Evolutionary conservation across 2,329 filamentous ascomycete genomes (phyloP).

Genomic region (Monilinia laxa): DNA sequence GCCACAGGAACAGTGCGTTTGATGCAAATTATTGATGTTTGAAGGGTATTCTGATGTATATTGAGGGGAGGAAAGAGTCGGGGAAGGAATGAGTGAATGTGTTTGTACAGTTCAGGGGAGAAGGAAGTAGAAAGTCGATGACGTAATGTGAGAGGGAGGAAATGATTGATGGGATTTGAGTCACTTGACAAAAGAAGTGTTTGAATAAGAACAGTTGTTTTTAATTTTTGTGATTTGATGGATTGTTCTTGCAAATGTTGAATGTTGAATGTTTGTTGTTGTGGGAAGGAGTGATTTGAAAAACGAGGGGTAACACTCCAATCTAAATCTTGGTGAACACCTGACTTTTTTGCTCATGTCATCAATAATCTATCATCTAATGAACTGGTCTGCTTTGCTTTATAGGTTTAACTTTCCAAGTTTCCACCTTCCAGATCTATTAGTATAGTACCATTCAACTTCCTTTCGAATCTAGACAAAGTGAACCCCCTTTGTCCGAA

Average conservation of each 20-base stretch:
- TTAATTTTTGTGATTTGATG: not conserved
- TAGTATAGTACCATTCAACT: too few relatives aligned
- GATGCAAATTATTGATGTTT: not conserved
- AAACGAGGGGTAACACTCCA: not conserved
- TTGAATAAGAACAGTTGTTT: not conserved
- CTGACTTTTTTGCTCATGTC: not conserved
- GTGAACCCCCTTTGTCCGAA: too few relatives aligned
- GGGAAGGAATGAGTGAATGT: not conserved
- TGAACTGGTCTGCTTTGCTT: not conserved
- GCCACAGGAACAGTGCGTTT: not conserved
- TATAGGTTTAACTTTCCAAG: too few relatives aligned
- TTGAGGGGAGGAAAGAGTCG: not conserved
- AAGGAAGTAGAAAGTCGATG: not conserved
- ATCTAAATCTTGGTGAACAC: not conserved
- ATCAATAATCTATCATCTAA: not conserved
- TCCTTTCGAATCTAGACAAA: too few relatives aligned
- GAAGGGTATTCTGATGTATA: not conserved
- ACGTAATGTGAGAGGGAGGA: not conserved
- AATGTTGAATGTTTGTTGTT: not conserved
- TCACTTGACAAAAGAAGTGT: not conserved
- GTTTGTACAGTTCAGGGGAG: not conserved
- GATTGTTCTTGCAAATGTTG: not conserved
- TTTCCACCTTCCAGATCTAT: not conserved
- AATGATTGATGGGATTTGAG: not conserved
- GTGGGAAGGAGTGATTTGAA: not conserved